Percentiles rank a stretch among this genome's conserved stretches.
Conservation (phyloP, 2,329 filamentous ascomycete species). For the Alternaria hordeiaustralica region DNA sequence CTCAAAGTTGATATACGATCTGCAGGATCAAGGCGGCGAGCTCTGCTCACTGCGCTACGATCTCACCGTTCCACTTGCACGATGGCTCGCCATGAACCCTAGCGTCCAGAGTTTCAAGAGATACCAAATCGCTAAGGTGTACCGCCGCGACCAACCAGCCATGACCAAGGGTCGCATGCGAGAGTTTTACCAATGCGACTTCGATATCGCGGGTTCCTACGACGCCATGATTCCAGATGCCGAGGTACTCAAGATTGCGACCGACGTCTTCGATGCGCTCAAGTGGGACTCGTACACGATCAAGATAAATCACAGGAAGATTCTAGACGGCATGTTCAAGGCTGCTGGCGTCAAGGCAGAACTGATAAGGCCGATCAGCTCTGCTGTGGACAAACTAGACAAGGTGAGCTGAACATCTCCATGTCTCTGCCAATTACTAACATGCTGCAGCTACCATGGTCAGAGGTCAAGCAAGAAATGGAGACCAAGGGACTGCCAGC, state of each 20-base stretch:
- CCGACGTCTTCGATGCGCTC: constrained; percentile 83
- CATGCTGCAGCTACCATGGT: constrained; percentile 67
- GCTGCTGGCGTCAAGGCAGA: constrained; percentile 87
- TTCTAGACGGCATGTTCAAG: constrained; percentile 89
- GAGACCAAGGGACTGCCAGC: constrained; percentile 83
- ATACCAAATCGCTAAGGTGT: constrained; percentile 95
- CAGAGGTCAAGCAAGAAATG: constrained; percentile 91
- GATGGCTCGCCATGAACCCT: constrained; percentile 91
- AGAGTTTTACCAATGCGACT: constrained; percentile 97
- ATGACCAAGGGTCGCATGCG: constrained; percentile 92
- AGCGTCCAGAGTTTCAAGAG: constrained; percentile 84
- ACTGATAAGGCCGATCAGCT: constrained; percentile 87
- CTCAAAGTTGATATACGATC: constrained; percentile 88
- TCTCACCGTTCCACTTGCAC: constrained; percentile 86
- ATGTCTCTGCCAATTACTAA: constrained; percentile 14
- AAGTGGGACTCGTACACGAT: constrained; percentile 81
- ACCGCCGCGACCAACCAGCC: constrained; percentile 75
- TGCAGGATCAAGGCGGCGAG: constrained; percentile 87
- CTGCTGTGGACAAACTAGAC: constrained; percentile 94
- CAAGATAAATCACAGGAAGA: constrained; percentile 94
- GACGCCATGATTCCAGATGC: constrained; percentile 93
- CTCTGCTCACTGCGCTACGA: constrained; percentile 85
- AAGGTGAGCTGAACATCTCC: constrained; percentile 61
- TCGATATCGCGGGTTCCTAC: constrained; percentile 85
- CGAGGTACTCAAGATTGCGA: constrained; percentile 83